Evolutionary conservation across 148 eudicot species (phyloP).

Genomic region (Silene latifolia): DNA sequence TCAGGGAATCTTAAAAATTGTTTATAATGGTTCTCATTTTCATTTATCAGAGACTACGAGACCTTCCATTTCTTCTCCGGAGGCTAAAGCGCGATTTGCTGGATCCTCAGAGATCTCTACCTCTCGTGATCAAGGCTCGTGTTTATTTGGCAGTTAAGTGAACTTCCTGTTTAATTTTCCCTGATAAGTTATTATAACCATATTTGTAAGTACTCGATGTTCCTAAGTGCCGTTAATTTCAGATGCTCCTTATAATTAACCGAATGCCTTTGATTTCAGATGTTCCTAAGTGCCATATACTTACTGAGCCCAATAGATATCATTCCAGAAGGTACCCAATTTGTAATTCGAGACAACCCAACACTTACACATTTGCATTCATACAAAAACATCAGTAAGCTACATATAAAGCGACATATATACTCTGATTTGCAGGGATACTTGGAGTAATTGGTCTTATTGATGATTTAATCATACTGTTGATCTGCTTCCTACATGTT

Average conservation of each 20-base stretch:
- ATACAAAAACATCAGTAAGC: not conserved
- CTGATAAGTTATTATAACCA: not conserved
- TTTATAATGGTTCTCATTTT: slow-evolving; percentile 5
- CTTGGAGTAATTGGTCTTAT: slow-evolving; percentile 75
- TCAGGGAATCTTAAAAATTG: not conserved
- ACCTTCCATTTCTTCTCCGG: slow-evolving; percentile 92
- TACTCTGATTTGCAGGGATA: slow-evolving; percentile 42
- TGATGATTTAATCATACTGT: slow-evolving; percentile 69
- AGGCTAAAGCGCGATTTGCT: slow-evolving; percentile 65
- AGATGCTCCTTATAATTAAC: not conserved
- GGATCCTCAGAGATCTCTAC: slow-evolving; percentile 89
- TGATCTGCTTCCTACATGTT: slow-evolving; percentile 77
- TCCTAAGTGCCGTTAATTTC: too few relatives aligned
- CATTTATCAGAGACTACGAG: slow-evolving; percentile 64
- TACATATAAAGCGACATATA: not conserved
- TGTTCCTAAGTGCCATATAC: slow-evolving; percentile 22
- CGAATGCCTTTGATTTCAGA: slow-evolving; percentile 36
- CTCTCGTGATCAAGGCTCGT: slow-evolving; percentile 68
- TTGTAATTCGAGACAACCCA: not conserved
- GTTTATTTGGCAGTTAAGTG: slow-evolving; percentile 92
- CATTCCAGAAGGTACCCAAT: slow-evolving; percentile 13
- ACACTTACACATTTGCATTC: not conserved
- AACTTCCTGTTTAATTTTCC: not conserved
- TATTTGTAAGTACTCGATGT: not conserved
- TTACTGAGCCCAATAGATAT: slow-evolving; percentile 7